Evolutionary conservation across 345 rosid species (phyloP).

Genomic region (Angophora floribunda): DNA sequence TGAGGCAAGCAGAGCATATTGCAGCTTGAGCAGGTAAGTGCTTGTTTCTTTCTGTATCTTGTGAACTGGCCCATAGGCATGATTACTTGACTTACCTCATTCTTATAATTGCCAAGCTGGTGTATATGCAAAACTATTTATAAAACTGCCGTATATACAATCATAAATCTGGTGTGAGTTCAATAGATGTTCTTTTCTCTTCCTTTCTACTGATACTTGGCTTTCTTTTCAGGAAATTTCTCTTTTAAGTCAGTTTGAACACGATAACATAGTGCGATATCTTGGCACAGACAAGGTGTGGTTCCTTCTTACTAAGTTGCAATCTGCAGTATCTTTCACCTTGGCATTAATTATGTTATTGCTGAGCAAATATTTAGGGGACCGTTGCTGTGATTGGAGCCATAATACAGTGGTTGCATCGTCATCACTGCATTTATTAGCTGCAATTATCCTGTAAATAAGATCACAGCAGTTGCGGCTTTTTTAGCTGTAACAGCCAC

Average conservation of each 20-base stretch:
- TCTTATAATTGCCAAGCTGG: neutral
- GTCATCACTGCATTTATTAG: neutral
- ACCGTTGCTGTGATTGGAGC: neutral
- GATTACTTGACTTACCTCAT: neutral
- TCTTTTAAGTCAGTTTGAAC: conserved; percentile 75
- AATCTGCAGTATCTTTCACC: neutral
- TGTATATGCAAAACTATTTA: neutral
- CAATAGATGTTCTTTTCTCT: neutral
- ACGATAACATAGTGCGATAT: conserved; percentile 77
- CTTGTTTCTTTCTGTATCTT: neutral
- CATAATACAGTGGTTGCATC: neutral
- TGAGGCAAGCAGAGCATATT: conserved; percentile 52
- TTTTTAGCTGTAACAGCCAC: neutral
- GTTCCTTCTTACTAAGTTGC: neutral
- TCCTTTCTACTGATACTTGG: neutral
- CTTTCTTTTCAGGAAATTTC: conserved; percentile 64
- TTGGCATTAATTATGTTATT: neutral
- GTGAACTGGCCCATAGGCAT: neutral
- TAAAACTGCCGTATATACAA: neutral
- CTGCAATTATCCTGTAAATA: neutral
- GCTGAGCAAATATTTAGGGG: neutral
- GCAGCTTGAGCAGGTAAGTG: conserved; percentile 74
- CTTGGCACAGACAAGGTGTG: conserved; percentile 72
- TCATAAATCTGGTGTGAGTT: neutral
- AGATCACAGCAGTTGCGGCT: neutral